Percentiles rank a stretch among this genome's conserved stretches.
Conservation (phyloP, 495 filamentous ascomycete genomes). For the Penicillium parvum region DNA sequence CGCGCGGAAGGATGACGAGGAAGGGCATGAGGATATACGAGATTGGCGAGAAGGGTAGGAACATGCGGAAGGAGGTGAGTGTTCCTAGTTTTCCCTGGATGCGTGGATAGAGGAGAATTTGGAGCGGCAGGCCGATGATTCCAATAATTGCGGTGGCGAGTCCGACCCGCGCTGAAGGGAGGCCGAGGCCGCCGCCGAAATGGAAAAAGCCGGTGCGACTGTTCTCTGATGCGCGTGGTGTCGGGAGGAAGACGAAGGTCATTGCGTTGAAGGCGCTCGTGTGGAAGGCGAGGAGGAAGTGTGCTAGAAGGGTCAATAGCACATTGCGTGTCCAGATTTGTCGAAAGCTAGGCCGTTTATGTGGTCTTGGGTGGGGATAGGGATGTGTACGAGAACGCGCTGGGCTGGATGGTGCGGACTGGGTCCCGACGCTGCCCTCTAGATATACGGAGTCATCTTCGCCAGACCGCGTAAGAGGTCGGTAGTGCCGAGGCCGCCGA, state of each 20-base stretch:
- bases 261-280: constrained; percentile 71
- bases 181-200: constrained; percentile 69
- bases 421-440: constrained; percentile 25
- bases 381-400: constrained; percentile 14
- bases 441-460: constrained; percentile 32
- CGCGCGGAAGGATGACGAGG: constrained; percentile 53
- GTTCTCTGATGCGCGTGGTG: constrained; percentile 50
- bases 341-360: constrained; percentile 46
- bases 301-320: constrained; percentile 55
- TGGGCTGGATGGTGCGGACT: constrained; percentile 28
- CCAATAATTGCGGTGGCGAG: constrained; percentile 67
- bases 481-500: constrained; percentile 26
- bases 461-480: constrained; percentile 20
- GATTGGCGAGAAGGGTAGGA: constrained; percentile 59
- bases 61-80: constrained; percentile 52
- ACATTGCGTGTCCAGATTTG: constrained; percentile 62
- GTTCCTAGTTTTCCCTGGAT: constrained; percentile 60
- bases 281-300: constrained; percentile 68
- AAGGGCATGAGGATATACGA: constrained; percentile 66
- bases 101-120: constrained; percentile 65
- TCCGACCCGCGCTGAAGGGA: constrained; percentile 64
- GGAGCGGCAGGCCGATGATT: constrained; percentile 61
- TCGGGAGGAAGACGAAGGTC: constrained; percentile 68
- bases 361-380: constrained; percentile 7
- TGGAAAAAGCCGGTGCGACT: constrained; percentile 49